phyloP scores from a whole-genome alignment of 768 basidiomycete genomes.

The Agaricus subrufescens region DNA sequence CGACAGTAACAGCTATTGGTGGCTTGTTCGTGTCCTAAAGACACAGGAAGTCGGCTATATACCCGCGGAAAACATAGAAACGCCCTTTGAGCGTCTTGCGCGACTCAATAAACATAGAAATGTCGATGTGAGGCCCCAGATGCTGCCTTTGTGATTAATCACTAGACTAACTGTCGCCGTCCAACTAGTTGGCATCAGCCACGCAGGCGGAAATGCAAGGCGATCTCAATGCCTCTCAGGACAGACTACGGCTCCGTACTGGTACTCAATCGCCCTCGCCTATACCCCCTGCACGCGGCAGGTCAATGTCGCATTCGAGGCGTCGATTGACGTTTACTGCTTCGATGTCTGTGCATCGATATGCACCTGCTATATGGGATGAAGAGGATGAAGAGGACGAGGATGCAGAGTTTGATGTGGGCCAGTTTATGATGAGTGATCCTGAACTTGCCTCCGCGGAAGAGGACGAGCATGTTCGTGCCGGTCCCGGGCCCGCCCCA shows the following conservation, averaged over 20 bases:
- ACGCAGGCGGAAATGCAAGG: slow-evolving; percentile 68
- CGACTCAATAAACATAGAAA: slow-evolving; percentile 96
- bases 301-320: slow-evolving; percentile 32
- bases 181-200: slow-evolving; percentile 60
- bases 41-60: slow-evolving; percentile 99
- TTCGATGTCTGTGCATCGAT: slow-evolving; percentile 62
- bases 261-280: slow-evolving; percentile 50
- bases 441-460: slow-evolving; percentile 44
- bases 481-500: slow-evolving; percentile 12
- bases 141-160: background rate
- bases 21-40: slow-evolving; percentile 97
- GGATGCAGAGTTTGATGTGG: slow-evolving; percentile 62
- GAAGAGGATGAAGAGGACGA: slow-evolving; percentile 74
- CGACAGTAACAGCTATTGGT: slow-evolving; percentile 99
- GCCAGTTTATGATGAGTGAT: slow-evolving; percentile 68
- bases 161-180: slow-evolving; percentile 9
- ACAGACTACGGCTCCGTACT: slow-evolving; percentile 43
- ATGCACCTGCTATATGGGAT: slow-evolving; percentile 79
- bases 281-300: slow-evolving; percentile 27
- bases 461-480: slow-evolving; percentile 26
- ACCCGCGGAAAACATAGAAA: slow-evolving; percentile 98
- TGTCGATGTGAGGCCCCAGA: slow-evolving; percentile 69
- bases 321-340: slow-evolving; percentile 67
- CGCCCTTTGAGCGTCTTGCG: slow-evolving; percentile 93
- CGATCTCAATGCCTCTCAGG: slow-evolving; percentile 41